A percentile compares a stretch with the other conserved stretches of the same genome.
Evolutionary conservation across 257 asterid species (phyloP).

Genomic region (Nicotiana noctiflora): DNA sequence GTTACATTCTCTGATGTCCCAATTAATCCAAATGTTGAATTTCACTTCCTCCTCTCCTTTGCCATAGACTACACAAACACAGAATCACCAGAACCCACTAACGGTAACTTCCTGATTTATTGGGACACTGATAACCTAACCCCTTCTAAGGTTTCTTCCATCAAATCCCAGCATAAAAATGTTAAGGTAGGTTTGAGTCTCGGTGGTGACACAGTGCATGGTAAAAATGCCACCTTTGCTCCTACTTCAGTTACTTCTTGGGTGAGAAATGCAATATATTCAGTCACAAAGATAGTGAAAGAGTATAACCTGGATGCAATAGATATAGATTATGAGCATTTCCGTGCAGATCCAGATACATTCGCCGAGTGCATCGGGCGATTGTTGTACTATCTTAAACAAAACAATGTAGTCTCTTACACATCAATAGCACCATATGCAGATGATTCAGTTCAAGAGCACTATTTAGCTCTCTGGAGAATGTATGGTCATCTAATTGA

Average conservation of each 20-base stretch:
- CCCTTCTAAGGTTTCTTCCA: constrained; percentile 42
- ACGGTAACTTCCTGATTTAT: constrained; percentile 44
- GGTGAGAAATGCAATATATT: constrained; percentile 58
- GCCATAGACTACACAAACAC: constrained; percentile 58
- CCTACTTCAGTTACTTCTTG: constrained; percentile 46
- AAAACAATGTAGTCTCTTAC: constrained; percentile 36
- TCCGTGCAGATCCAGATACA: constrained; percentile 49
- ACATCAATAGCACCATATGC: constrained; percentile 68
- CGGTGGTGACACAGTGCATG: constrained; percentile 45
- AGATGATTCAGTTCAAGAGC: constrained; percentile 32
- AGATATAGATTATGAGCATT: constrained; percentile 76
- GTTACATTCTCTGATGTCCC: constrained; percentile 52
- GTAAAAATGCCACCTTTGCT: constrained; percentile 27
- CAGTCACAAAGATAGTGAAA: constrained; percentile 38
- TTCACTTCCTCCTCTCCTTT: constrained; percentile 68
- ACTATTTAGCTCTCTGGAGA: constrained; percentile 61
- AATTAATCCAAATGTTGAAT: constrained; percentile 22
- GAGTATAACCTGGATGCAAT: constrained; percentile 57
- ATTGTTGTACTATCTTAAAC: constrained; percentile 46
- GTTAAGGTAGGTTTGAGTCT: constrained; percentile 66
- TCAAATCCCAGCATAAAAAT: constrained; percentile 49
- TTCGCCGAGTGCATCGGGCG: constrained; percentile 66
- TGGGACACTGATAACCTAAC: constrained; percentile 57
- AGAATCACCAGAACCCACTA: constrained; percentile 37
- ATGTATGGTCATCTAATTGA: constrained; percentile 52